phyloP scores from a whole-genome alignment of 2,329 filamentous ascomycete genomes.

The Fusarium gaditjirri region DNA sequence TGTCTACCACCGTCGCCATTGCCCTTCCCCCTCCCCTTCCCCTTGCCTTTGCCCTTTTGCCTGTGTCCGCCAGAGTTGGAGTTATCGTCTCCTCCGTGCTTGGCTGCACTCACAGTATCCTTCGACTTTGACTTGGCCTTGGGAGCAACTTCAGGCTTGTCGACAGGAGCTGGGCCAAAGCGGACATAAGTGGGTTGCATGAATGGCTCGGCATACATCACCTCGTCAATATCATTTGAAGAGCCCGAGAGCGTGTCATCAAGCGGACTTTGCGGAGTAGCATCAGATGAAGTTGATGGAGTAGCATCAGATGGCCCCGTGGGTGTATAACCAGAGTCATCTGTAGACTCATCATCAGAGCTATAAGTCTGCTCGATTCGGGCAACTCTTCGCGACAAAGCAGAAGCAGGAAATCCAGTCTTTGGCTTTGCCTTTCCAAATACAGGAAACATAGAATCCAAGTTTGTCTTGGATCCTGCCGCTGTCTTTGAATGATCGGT shows the following conservation, averaged over 20 bases:
- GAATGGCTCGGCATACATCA: slow-evolving; percentile 1
- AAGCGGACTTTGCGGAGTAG: not conserved
- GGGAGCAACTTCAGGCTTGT: not conserved
- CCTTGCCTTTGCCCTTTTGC: not conserved
- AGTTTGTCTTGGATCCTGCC: not conserved
- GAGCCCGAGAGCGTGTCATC: not conserved
- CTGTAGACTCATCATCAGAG: not conserved
- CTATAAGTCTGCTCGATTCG: not conserved
- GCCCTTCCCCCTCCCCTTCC: not conserved
- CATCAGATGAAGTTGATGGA: not conserved
- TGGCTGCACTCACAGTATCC: not conserved
- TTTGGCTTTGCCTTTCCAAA: not conserved
- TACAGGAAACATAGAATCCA: not conserved
- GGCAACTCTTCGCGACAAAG: not conserved
- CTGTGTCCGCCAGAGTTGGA: not conserved
- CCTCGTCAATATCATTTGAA: not conserved
- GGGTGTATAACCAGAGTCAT: not conserved
- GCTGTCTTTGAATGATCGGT: not conserved
- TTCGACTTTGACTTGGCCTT: not conserved
- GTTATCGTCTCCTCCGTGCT: not conserved
- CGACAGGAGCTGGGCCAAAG: not conserved
- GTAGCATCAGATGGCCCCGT: not conserved
- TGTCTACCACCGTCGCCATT: not conserved
- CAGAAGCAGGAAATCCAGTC: not conserved
- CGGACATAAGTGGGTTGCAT: slow-evolving; percentile 9